These are phyloP conservation scores for Pachysandra terminalis DNA, from an alignment of 164 flowering plant genomes.

Conservation along the genomic window DNA sequence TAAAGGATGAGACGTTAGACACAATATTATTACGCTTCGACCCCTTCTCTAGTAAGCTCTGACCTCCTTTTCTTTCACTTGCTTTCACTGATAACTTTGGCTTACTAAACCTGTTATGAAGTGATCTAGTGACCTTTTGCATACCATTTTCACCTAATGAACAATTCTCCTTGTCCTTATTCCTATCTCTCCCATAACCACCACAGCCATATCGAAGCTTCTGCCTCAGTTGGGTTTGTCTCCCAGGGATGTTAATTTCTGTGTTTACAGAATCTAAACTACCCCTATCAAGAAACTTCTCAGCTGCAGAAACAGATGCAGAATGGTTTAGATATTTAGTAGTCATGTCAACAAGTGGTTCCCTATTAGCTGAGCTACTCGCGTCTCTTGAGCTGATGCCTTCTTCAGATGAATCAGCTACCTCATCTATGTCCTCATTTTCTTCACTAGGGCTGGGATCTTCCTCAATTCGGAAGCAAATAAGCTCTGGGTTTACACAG, in stretches of 20 bases:
- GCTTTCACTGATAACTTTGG: slow-evolving; percentile 38
- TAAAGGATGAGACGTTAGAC: slow-evolving; percentile 64
- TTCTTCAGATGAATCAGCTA: slow-evolving; percentile 26
- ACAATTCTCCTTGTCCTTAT: slow-evolving; percentile 44
- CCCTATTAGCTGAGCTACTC: slow-evolving; percentile 27
- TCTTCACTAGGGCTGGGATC: slow-evolving; percentile 63
- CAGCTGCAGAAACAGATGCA: slow-evolving; percentile 30
- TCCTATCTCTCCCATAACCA: slow-evolving; percentile 23
- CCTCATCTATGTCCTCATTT: slow-evolving; percentile 32
- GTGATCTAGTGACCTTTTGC: slow-evolving; percentile 31
- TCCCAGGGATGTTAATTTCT: slow-evolving; percentile 26
- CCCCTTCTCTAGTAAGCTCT: slow-evolving; percentile 32
- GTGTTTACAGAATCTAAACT: slow-evolving; percentile 41
- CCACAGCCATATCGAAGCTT: slow-evolving; percentile 24
- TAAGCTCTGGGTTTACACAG: slow-evolving; percentile 58
- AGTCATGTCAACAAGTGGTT: slow-evolving; percentile 44
- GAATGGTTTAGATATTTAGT: slow-evolving; percentile 24
- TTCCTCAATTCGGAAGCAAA: slow-evolving; percentile 65
- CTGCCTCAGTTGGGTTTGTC: slow-evolving; percentile 22
- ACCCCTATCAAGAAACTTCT: slow-evolving; percentile 28
- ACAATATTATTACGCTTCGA: slow-evolving; percentile 62
- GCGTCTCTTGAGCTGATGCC: slow-evolving; percentile 16
- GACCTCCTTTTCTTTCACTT: slow-evolving; percentile 36
- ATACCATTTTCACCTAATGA: slow-evolving; percentile 28
- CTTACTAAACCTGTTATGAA: slow-evolving; percentile 35